Evolutionary conservation across 371 early-diverging fungal species (phyloP).

Genomic region (Basidiobolus meristosporus): DNA sequence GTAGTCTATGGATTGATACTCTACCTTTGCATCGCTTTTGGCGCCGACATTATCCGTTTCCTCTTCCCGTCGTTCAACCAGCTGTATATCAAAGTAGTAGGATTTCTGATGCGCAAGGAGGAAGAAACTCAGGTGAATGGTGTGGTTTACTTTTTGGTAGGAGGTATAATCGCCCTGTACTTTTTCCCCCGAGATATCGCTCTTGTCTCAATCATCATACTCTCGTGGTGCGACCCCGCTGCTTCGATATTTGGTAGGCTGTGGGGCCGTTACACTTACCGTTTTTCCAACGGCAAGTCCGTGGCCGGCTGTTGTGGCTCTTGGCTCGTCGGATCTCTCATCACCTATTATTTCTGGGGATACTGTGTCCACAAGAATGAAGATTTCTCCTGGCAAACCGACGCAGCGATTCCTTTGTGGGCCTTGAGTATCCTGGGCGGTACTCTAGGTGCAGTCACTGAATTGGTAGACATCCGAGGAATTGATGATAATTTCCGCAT

Average conservation of each 20-base stretch:
- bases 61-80: constrained; percentile 17
- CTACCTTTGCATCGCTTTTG: constrained; percentile 10
- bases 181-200: constrained; percentile 12
- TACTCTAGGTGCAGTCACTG: too few species aligned
- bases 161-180: constrained; percentile 5
- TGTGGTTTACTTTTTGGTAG: constrained; percentile 23
- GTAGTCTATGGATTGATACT: constrained; percentile 13
- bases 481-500: too few species aligned
- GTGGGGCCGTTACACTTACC: constrained; percentile 22
- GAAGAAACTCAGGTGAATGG: constrained; percentile 17
- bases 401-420: too few species aligned
- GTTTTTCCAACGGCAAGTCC: constrained; percentile 17
- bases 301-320: constrained; percentile 25
- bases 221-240: constrained; percentile 30
- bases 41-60: constrained; percentile 20
- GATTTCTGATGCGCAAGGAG: constrained; percentile 27
- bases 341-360: constrained; percentile 16
- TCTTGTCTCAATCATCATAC: constrained; percentile 24
- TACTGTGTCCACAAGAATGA: not conserved
- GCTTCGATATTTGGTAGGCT: constrained; percentile 24
- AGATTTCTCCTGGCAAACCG: too few species aligned
- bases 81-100: constrained; percentile 17
- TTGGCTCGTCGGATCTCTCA: constrained; percentile 12
- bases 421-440: too few species aligned
- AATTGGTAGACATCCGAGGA: too few species aligned